These are phyloP conservation scores for Fistulifera pelliculosa DNA, from an alignment of 108 stramenopile species.

Conservation along the genomic window DNA sequence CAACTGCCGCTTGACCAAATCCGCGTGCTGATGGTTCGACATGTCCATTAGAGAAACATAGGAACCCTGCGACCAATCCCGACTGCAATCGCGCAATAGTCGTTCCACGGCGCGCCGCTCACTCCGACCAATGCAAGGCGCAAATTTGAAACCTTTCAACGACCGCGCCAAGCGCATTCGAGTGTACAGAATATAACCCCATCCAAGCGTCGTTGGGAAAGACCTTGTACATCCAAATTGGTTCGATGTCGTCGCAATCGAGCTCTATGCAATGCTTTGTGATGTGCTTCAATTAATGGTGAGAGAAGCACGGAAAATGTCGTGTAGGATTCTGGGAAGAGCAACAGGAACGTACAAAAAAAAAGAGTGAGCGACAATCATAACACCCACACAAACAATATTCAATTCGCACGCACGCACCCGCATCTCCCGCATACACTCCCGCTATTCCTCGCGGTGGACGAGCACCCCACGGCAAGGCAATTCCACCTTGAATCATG, in stretches of 20 bases:
- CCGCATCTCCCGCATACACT: slow-evolving; percentile 78
- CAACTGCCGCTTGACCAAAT: slow-evolving; percentile 70
- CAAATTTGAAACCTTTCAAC: slow-evolving; percentile 73
- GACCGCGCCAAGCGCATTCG: slow-evolving; percentile 82
- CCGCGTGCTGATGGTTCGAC: slow-evolving; percentile 65
- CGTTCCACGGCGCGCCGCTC: slow-evolving; percentile 50
- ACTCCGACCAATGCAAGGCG: slow-evolving; percentile 53
- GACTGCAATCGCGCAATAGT: slow-evolving; percentile 17
- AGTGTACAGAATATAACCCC: slow-evolving; percentile 83
- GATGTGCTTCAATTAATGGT: slow-evolving; percentile 72
- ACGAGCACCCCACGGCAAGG: slow-evolving; percentile 60
- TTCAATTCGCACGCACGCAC: slow-evolving; percentile 33
- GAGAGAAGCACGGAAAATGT: slow-evolving; percentile 66
- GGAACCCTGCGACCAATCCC: slow-evolving; percentile 25
- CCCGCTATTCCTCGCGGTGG: slow-evolving; percentile 76
- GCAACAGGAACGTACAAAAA: too few species aligned
- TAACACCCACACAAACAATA: slow-evolving; percentile 23
- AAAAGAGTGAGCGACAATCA: slow-evolving; percentile 49
- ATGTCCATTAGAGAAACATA: slow-evolving; percentile 75
- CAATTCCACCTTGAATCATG: slow-evolving; percentile 49
- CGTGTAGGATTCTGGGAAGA: slow-evolving; percentile 43
- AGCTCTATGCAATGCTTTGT: slow-evolving; percentile 29
- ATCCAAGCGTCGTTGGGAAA: slow-evolving; percentile 41
- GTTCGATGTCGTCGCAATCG: slow-evolving; percentile 47
- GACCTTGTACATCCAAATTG: slow-evolving; percentile 52